phyloP scores from a whole-genome alignment of 352 stramenopile genomes.

The Pythium coloratum region DNA sequence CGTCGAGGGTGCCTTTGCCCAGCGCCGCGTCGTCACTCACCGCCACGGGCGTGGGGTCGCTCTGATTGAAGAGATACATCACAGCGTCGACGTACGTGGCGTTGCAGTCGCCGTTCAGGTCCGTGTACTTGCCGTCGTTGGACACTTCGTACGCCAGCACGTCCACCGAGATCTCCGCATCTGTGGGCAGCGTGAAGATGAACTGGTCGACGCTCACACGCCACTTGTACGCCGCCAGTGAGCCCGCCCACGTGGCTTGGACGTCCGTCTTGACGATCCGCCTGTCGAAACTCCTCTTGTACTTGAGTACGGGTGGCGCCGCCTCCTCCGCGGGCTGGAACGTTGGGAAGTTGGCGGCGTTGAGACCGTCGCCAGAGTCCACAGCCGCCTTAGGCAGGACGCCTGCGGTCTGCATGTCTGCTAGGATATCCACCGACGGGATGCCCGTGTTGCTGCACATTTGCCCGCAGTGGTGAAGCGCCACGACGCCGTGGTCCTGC shows the following conservation, averaged over 20 bases:
- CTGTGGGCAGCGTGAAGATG: slow-evolving; percentile 40
- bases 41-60: slow-evolving; percentile 31
- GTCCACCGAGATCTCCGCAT: slow-evolving; percentile 54
- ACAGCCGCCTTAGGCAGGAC: slow-evolving; percentile 35
- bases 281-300: slow-evolving; percentile 30
- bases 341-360: slow-evolving; percentile 38
- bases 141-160: slow-evolving; percentile 63
- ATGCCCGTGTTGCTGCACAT: slow-evolving; percentile 61
- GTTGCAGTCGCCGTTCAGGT: slow-evolving; percentile 68
- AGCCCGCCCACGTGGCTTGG: not conserved
- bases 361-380: slow-evolving; percentile 42
- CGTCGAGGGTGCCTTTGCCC: slow-evolving; percentile 32
- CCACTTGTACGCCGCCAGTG: not conserved
- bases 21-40: slow-evolving; percentile 40
- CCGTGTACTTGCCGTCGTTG: slow-evolving; percentile 46
- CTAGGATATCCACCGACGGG: slow-evolving; percentile 42
- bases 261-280: slow-evolving; percentile 28
- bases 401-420: slow-evolving; percentile 33
- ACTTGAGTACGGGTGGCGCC: slow-evolving; percentile 15
- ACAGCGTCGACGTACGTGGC: slow-evolving; percentile 59
- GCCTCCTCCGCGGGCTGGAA: slow-evolving; percentile 35
- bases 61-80: slow-evolving; percentile 54
- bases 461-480: slow-evolving; percentile 69
- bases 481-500: slow-evolving; percentile 55
- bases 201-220: slow-evolving; percentile 50